Conservation (phyloP, 805 yeast species). For the Saturnispora mendoncae region DNA sequence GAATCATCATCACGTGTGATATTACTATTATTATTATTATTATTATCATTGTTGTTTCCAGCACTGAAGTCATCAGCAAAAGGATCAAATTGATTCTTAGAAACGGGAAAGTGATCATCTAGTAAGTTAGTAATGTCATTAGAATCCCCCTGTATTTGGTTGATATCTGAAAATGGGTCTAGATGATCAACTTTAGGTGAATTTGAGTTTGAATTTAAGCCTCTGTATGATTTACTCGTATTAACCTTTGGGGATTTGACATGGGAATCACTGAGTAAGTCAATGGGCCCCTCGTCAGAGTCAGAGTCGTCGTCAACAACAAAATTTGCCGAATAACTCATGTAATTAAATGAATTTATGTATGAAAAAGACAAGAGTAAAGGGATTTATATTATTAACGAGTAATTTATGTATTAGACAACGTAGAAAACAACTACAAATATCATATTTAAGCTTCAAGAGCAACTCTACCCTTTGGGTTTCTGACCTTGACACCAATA, state of each 20-base stretch:
- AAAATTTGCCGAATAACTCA: constrained; percentile 12
- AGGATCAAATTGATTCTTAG: constrained; percentile 1
- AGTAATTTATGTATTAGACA: constrained; percentile 5
- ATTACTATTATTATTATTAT: constrained; percentile 4
- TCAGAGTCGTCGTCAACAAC: constrained; percentile 13
- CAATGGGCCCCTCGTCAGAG: constrained; percentile 15
- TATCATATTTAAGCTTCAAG: constrained; percentile 72
- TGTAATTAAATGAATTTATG: not conserved
- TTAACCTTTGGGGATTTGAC: not conserved
- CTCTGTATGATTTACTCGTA: not conserved
- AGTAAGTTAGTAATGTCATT: not conserved
- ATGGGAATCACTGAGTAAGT: constrained; percentile 16
- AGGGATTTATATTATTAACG: not conserved
- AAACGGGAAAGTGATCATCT: not conserved
- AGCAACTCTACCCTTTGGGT: constrained; percentile 97
- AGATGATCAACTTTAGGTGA: constrained; percentile 1
- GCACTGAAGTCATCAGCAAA: constrained; percentile 6
- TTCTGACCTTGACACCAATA: constrained; percentile 97
- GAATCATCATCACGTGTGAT: constrained; percentile 3
- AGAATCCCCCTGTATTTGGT: not conserved
- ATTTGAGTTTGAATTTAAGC: not conserved
- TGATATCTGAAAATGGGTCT: constrained; percentile 15
- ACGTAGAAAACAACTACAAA: constrained; percentile 9
- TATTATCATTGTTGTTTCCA: not conserved
- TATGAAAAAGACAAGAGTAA: not conserved